Evolutionary conservation across 768 basidiomycete genomes (phyloP), one percentile per base, ranked within the genome.

Genomic region (Rhizopogon roseolus): DNA sequence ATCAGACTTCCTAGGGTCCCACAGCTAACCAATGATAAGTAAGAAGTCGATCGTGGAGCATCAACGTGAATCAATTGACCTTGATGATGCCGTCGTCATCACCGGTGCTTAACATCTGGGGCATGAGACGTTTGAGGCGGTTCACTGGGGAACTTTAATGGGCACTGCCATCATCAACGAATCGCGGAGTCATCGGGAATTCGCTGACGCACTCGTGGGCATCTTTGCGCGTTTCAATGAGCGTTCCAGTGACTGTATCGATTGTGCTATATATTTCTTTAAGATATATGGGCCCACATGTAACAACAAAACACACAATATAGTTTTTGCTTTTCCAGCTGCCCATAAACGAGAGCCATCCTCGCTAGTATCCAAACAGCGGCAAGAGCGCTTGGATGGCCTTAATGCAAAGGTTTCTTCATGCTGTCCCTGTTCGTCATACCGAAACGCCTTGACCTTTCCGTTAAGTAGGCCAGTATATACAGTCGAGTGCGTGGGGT

Each of bases 1-100:
- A 8, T 84, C 84, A 49, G 74, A 71, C 63, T 84, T 79, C 54
- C 93, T 77, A 19, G 89, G 84, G 66, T 97, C 94, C 94, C 94
- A 97, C 25, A 98, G 77, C 94, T 97, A 60, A 41, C 43, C 25
- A 34, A 36, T 28, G 32, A 46, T 29, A 28, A 49, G 42, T 40
- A 25, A 25, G 29, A 41, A n/a, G 13, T 37, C 16, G 42, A 28
- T 53, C 10, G 34, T 39, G 29, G 32, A 11, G 13, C 19, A 46
- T 13, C 17, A 50, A 41, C 53, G 32, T 27, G 19, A 19, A 34
- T 16, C 19, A 28, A 59, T 74, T 49, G 49, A 90, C 93, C 80
- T 96, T 96, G 67, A 98, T 84, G 22, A 93, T 84, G 34, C 95
- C 95, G 51, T 95, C 93, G 64, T 98, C 95, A 66, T 97, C 95